phyloP scores from a whole-genome alignment of 768 basidiomycete species.

The Agrocybe praecox region DNA sequence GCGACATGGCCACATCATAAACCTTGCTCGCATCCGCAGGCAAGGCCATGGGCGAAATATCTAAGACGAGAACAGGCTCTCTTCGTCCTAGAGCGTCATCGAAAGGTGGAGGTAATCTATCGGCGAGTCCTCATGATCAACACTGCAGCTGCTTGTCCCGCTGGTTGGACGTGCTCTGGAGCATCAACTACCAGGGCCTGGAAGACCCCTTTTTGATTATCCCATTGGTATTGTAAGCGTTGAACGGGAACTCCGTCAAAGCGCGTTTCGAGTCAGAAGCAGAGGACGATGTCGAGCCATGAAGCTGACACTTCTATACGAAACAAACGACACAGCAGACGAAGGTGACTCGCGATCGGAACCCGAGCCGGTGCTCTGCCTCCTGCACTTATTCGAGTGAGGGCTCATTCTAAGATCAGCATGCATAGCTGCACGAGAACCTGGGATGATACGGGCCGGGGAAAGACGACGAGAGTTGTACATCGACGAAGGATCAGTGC shows the following conservation, averaged over 20 bases:
- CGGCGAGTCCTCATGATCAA: conserved; percentile 52
- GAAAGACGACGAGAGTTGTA: conserved; percentile 34
- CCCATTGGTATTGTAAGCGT: conserved; percentile 44
- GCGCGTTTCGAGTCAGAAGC: conserved; percentile 58
- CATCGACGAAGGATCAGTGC: conserved; percentile 21
- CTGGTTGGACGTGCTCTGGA: conserved; percentile 49
- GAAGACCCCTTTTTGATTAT: conserved; percentile 38
- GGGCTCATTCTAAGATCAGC: conserved; percentile 43
- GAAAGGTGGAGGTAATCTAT: conserved; percentile 77
- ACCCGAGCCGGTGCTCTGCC: conserved; percentile 66
- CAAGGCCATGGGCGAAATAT: conserved; percentile 45
- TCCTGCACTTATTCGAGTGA: conserved; percentile 64
- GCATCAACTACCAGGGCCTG: conserved; percentile 62
- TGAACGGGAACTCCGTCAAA: conserved; percentile 72
- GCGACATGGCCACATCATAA: conserved; percentile 16
- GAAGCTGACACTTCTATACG: conserved; percentile 59
- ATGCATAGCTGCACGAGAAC: conserved; percentile 55
- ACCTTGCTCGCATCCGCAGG: conserved; percentile 32
- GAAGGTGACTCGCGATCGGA: conserved; percentile 59
- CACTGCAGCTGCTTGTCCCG: conserved; percentile 24
- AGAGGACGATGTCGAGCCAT: conserved; percentile 55
- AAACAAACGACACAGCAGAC: conserved; percentile 64
- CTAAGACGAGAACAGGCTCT: conserved; percentile 53
- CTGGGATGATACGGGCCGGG: conserved; percentile 82
- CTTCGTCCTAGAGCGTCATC: conserved; percentile 63